Percentiles rank a stretch among this genome's conserved stretches.
Evolutionary conservation across 148 eudicot genomes (phyloP).

Genomic region (Euryodendron excelsum): DNA sequence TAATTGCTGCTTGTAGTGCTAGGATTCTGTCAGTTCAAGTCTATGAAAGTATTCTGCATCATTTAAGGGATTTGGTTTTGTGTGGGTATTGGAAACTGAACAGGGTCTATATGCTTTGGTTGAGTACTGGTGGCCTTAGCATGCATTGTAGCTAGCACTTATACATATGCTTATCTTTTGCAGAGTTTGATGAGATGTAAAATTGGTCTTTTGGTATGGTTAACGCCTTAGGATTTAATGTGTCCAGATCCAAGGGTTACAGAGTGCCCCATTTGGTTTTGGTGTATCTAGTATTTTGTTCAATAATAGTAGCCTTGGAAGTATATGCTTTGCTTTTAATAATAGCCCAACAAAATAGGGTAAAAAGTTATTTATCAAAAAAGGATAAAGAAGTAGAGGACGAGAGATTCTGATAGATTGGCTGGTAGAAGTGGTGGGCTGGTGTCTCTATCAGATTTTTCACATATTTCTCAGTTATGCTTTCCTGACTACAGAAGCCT

Average conservation of each 20-base stretch:
- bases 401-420: not conserved
- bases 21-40: not conserved
- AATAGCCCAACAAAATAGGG: not conserved
- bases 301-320: not conserved
- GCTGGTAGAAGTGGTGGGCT: too few species aligned
- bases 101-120: not conserved
- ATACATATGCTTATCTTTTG: not conserved
- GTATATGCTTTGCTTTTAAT: not conserved
- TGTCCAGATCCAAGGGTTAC: not conserved
- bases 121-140: not conserved
- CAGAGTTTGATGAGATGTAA: not conserved
- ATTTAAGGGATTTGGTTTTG: not conserved
- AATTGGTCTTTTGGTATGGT: not conserved
- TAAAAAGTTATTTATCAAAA: too few species aligned
- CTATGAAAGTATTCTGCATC: not conserved
- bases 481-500: not conserved
- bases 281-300: not conserved
- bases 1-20: not conserved
- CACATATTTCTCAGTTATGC: not conserved
- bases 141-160: not conserved
- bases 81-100: not conserved
- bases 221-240: not conserved
- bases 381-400: too few species aligned
- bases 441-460: not conserved
- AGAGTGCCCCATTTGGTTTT: not conserved